phyloP scores from a whole-genome alignment of 2,329 filamentous ascomycete species.

The Trichophaea hybrida region DNA sequence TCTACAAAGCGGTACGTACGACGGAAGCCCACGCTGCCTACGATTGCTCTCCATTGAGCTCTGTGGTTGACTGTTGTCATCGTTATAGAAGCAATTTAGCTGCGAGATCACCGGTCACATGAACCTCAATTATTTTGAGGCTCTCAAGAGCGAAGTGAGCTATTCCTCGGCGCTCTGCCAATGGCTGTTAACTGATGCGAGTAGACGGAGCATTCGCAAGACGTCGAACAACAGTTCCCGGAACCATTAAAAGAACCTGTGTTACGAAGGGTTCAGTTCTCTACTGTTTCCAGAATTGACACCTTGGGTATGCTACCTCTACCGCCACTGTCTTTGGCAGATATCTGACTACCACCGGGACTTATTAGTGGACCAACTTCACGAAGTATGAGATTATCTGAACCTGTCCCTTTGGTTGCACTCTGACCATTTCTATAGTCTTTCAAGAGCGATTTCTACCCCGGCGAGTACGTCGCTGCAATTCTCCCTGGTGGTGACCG shows the following conservation, averaged over 20 bases:
- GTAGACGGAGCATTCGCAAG: constrained; percentile 65
- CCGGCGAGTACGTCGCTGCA: constrained; percentile 69
- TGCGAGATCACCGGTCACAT: constrained; percentile 94
- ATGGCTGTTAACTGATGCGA: constrained; percentile 20
- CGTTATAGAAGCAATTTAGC: constrained; percentile 62
- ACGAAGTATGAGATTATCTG: constrained; percentile 32
- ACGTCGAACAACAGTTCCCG: constrained; percentile 84
- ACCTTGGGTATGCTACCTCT: constrained; percentile 44
- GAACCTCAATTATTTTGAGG: constrained; percentile 80
- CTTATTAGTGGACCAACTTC: constrained; percentile 37
- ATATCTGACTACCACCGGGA: constrained; percentile 6
- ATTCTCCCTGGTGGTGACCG: constrained; percentile 54
- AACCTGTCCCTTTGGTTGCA: constrained; percentile 1
- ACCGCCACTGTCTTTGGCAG: neutral
- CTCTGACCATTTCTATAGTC: constrained; percentile 30
- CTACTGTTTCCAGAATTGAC: constrained; percentile 76
- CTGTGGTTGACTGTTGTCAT: constrained; percentile 20
- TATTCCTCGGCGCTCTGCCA: constrained; percentile 22
- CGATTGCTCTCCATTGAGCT: neutral
- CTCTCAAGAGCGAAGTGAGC: constrained; percentile 75
- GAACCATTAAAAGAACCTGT: constrained; percentile 84
- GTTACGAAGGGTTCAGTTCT: constrained; percentile 80
- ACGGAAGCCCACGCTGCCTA: neutral
- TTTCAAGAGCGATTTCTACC: constrained; percentile 83
- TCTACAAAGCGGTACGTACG: constrained; percentile 64